phyloP scores from a whole-genome alignment of 2,329 filamentous ascomycete species.

The Xylariaceae sp. region DNA sequence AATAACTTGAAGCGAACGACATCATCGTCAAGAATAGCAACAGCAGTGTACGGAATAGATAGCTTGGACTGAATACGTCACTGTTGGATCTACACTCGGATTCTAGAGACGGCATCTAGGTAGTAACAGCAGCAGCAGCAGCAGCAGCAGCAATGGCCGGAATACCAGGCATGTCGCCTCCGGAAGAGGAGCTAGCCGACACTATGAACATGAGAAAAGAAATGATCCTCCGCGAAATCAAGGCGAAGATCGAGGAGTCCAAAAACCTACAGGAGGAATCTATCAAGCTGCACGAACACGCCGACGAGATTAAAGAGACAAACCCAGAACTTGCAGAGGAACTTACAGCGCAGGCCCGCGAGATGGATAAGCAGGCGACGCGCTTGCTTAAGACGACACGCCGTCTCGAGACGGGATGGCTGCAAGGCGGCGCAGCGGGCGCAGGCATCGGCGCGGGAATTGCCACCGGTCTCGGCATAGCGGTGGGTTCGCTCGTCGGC shows the following conservation, averaged over 20 bases:
- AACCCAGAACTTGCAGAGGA: constrained; percentile 28
- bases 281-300: constrained; percentile 25
- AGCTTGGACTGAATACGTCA: neutral
- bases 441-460: constrained; percentile 33
- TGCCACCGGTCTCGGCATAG: constrained; percentile 24
- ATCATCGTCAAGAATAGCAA: neutral
- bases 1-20: neutral
- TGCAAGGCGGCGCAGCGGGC: constrained; percentile 32
- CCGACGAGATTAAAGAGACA: constrained; percentile 24
- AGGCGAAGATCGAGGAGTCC: constrained; percentile 29
- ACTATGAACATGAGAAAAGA: constrained; percentile 26
- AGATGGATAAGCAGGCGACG: constrained; percentile 30
- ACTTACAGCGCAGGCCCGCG: constrained; percentile 26
- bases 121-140: neutral
- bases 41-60: neutral
- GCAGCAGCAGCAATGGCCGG: constrained; percentile 3
- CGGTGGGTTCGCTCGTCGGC: constrained; percentile 30
- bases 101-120: too few relatives aligned
- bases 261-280: constrained; percentile 30
- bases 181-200: constrained; percentile 2
- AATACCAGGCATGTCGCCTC: neutral
- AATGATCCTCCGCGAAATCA: constrained; percentile 32
- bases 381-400: constrained; percentile 31
- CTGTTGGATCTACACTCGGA: too few relatives aligned
- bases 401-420: constrained; percentile 31